These are phyloP conservation scores for Trichosporon ovoides DNA, from an alignment of 1,284 basidiomycete species.

Conservation along the genomic window DNA sequence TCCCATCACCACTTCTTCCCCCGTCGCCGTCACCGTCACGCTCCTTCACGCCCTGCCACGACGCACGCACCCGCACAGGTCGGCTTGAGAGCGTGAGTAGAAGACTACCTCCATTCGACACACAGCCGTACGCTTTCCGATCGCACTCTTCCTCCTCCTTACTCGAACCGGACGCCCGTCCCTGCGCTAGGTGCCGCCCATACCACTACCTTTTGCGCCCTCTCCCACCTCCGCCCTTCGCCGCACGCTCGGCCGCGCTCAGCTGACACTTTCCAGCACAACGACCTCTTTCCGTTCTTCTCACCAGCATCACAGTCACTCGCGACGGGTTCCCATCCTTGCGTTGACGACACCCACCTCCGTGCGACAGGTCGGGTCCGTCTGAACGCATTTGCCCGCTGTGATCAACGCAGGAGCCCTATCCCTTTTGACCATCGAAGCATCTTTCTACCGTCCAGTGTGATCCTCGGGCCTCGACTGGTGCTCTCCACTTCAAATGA, in stretches of 20 bases:
- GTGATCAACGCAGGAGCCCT: no score
- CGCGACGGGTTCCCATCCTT: not conserved
- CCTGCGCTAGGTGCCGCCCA: no score
- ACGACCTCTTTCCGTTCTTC: not conserved
- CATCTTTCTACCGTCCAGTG: not conserved
- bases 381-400: not conserved
- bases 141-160: not conserved
- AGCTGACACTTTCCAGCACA: not conserved
- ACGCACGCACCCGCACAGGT: constrained; percentile 3
- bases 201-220: no score
- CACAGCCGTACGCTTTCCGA: no score
- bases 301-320: not conserved
- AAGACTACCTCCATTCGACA: no score
- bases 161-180: no score
- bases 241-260: no score
- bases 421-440: no score
- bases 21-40: not conserved
- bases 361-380: not conserved
- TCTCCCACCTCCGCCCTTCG: no score
- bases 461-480: constrained; percentile 1
- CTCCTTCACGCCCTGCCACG: not conserved
- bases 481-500: not conserved
- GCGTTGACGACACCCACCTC: not conserved
- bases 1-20: no score
- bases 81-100: not conserved